A percentile compares a stretch with the other conserved stretches of the same genome.
These are phyloP conservation scores for Globisporangium cylindrosporum DNA, from an alignment of 352 stramenopile species.

Conservation along the genomic window DNA sequence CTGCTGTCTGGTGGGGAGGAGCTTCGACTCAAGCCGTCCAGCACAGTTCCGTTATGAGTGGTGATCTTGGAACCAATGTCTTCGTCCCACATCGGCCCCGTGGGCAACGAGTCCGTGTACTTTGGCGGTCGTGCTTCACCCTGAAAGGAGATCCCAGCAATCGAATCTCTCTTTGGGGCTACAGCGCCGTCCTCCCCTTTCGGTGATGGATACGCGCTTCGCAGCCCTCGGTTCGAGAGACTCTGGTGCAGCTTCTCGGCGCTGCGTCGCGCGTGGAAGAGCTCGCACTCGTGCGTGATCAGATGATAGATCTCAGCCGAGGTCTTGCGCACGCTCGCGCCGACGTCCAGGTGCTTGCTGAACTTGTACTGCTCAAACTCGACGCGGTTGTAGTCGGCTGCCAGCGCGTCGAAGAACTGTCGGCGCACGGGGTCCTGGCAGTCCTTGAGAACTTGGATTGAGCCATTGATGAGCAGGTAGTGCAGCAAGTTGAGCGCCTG, in stretches of 20 bases:
- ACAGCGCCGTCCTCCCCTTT: slow-evolving; percentile 9
- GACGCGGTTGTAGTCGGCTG: slow-evolving; percentile 63
- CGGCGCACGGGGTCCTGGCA: slow-evolving; percentile 41
- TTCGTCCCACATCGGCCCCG: slow-evolving; percentile 17
- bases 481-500: slow-evolving; percentile 49
- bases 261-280: slow-evolving; percentile 42
- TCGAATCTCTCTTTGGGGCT: not conserved
- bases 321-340: slow-evolving; percentile 59
- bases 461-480: slow-evolving; percentile 69
- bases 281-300: slow-evolving; percentile 44
- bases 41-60: slow-evolving; percentile 34
- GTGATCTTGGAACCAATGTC: slow-evolving; percentile 44
- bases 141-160: slow-evolving; percentile 14
- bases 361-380: slow-evolving; percentile 77
- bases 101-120: slow-evolving; percentile 37
- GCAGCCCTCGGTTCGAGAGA: slow-evolving; percentile 46
- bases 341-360: slow-evolving; percentile 66
- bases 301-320: slow-evolving; percentile 48
- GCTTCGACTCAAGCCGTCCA: slow-evolving; percentile 18
- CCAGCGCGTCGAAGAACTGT: slow-evolving; percentile 46
- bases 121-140: slow-evolving; percentile 22
- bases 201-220: slow-evolving; percentile 25
- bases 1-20: not conserved
- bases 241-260: slow-evolving; percentile 57
- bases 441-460: slow-evolving; percentile 61